Base-by-base conservation (phyloP, 2,329 filamentous ascomycete genomes). In the Neofusicoccum ribis region DNA sequence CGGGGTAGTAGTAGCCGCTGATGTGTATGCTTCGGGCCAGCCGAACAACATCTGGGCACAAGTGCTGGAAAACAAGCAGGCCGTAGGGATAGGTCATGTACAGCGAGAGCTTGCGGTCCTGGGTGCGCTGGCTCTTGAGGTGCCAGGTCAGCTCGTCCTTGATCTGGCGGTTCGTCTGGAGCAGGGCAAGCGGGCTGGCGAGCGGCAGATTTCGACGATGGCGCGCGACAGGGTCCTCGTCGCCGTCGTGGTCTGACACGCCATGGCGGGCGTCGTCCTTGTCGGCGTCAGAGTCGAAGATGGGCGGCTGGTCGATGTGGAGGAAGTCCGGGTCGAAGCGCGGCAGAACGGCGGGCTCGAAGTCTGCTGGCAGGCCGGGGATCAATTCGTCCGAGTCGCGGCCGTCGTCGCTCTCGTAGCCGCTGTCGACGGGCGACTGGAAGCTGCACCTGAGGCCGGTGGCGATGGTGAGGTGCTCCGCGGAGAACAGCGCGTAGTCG, bases 71-170 rank as follows among this genome's bases (percentile, higher is more conserved):
- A 63, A 79, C 65, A 69, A 81, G 59, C 68, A 82, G 69, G 56
- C 80, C 76, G 54, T 78, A 68, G 0, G 80, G 77, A 67, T 80
- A 79, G 8, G 74, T 70, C 56, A 82, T 68, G 68, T 78, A 78
- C 20, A 81, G 70, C 61, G 81, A 79, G 62, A 80, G 72, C 23
- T 56, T 59, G 39, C 58, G 54, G 11, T 67, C 63, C 11, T 65
- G 68, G 17, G 20, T 31, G 23, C 58, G 54, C 11, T 69, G 65
- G n/a, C 69, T 67, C 39, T 69, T 65, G 67, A 76, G 76, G 64
- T 78, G 75, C 66, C 73, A 72, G 20, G 66, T 71, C 44, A 80
- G 66, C 67, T 80, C 78, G 37, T 73, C 70, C 20, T 76, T 71
- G 65, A 77, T 69, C 56, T 77, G 71, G 47, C 70, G 73, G 66